Conservation (phyloP, 257 asterid species). For the Fraxinus excelsior region DNA sequence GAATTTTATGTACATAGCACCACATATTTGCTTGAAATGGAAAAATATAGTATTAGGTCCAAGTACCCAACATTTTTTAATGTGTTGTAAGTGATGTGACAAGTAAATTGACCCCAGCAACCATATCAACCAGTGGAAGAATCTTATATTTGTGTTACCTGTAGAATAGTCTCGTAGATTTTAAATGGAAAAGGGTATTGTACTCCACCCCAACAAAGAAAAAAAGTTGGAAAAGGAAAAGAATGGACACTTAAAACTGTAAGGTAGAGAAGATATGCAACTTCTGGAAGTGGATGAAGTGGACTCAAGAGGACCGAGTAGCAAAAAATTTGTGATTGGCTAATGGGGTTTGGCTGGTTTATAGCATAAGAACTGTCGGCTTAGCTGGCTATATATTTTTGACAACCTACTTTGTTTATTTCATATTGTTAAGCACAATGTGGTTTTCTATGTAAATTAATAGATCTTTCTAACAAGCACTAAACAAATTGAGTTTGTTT, state of each 20-base stretch:
- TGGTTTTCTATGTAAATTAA: background rate
- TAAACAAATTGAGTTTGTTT: background rate
- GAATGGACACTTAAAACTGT: background rate
- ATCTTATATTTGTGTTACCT: background rate
- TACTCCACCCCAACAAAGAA: background rate
- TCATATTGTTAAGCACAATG: background rate
- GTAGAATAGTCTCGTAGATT: background rate
- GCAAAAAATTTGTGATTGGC: background rate
- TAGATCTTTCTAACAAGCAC: background rate
- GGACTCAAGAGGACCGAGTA: background rate
- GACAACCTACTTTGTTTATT: background rate
- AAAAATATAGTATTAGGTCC: background rate
- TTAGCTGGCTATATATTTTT: background rate
- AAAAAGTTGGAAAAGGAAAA: background rate
- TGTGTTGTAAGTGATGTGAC: background rate
- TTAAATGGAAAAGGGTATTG: background rate
- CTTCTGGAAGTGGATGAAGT: background rate
- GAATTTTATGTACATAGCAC: background rate
- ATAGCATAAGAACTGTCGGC: background rate
- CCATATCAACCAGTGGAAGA: background rate
- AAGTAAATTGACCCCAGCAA: background rate
- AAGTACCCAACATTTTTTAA: background rate
- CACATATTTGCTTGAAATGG: background rate
- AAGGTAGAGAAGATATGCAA: background rate
- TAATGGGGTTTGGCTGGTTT: background rate